Evolutionary conservation across 78 protist species (phyloP), one percentile per base, ranked within the genome.

Genomic region (Ministeria vibrans): DNA sequence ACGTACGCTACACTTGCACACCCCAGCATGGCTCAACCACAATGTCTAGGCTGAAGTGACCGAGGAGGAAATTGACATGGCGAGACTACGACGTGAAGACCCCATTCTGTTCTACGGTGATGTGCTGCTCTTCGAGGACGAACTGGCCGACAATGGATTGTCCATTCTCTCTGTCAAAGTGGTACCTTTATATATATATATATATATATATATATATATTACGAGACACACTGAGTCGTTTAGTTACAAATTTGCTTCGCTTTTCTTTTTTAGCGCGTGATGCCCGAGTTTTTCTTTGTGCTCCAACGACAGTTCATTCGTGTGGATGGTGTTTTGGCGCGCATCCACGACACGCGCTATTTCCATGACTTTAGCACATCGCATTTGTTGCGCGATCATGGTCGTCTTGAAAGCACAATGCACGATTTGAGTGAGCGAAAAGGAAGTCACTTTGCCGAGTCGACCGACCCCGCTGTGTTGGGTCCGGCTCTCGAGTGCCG

Each of bases 61-160:
- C 7, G 88, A 84, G 63, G 61, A 51, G 36, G 28, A 18, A 4
- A 88, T 88, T 46, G 87, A 88, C 84, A 53, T 82, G 36, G 84
- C 77, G 28, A 69, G 46, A 38, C 38, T 88, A 55, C 75, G 69
- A 53, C 80, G 77, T 46, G 85, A 80, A 15, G 92, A 87, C 38
- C 89, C 91, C 49, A 87, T 90, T 27, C 63, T 87, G 41, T 87
- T 77, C 83, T 77, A 36, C 74, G 88, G 82, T 9, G 92, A 91
- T 32, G 85, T 91, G 41, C 23, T 69, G 22, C 81, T 91, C 53
- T 89, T 38, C 75, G 92, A 86, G 64, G 91, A 88, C 62, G 92
- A 89, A 39, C 80, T 89, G 39, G 85, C 82, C 38, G 94, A 91
- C 81, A 84, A 91, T 68, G 94, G 94, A 49, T 59, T n/a, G 13